Evolutionary conservation across 1,139 yeast genomes (phyloP).

Genomic region (Kurtzmaniella natalensis): DNA sequence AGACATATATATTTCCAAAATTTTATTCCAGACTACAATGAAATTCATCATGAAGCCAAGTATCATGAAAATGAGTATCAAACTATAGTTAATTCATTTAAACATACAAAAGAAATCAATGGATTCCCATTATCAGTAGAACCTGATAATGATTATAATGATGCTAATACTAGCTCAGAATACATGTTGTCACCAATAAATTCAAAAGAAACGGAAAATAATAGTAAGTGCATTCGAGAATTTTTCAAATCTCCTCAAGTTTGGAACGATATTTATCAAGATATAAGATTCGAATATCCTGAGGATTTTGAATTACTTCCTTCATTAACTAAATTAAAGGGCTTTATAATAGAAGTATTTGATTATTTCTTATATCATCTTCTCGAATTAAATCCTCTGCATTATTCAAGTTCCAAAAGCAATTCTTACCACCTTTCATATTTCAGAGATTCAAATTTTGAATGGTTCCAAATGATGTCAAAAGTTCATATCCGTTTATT

Average conservation of each 20-base stretch:
- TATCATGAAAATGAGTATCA: neutral
- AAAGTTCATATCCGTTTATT: slow-evolving; percentile 17
- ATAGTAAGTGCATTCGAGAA: slow-evolving; percentile 4
- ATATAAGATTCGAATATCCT: slow-evolving; percentile 22
- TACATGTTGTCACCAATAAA: slow-evolving; percentile 7
- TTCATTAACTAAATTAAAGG: slow-evolving; percentile 18
- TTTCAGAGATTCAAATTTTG: slow-evolving; percentile 23
- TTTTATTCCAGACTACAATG: slow-evolving; percentile 11
- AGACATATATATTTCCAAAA: slow-evolving; percentile 25
- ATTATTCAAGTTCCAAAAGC: too few species aligned
- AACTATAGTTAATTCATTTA: slow-evolving; percentile 5
- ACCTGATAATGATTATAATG: slow-evolving; percentile 11
- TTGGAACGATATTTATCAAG: slow-evolving; percentile 34
- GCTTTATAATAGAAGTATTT: slow-evolving; percentile 24
- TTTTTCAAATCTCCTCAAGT: slow-evolving; percentile 21
- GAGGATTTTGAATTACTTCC: slow-evolving; percentile 29
- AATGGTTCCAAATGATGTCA: slow-evolving; percentile 22
- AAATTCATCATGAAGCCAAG: slow-evolving; percentile 6
- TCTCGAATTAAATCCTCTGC: slow-evolving; percentile 12
- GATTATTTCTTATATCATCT: slow-evolving; percentile 27
- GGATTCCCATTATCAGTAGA: slow-evolving; percentile 3
- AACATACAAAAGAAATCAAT: neutral
- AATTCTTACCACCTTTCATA: slow-evolving; percentile 14
- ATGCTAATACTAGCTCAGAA: too few species aligned
- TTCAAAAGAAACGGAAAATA: slow-evolving; percentile 3